A percentile compares a stretch with the other conserved stretches of the same genome.
These are phyloP conservation scores for Epicoccum nigrum DNA, from an alignment of 2,329 filamentous ascomycete genomes.

Conservation along the genomic window DNA sequence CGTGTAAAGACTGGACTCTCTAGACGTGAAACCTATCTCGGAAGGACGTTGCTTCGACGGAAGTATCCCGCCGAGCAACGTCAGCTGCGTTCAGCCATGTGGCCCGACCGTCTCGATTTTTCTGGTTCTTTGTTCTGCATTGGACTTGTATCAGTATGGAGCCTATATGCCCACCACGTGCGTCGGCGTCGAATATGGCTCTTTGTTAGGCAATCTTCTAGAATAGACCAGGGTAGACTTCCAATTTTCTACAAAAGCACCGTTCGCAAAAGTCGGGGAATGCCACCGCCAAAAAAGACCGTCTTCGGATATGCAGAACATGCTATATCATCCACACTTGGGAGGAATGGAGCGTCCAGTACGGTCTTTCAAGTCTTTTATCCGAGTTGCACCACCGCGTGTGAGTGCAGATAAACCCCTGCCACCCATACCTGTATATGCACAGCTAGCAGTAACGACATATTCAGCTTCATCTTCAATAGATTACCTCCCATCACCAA, in stretches of 20 bases:
- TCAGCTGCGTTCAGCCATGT: slow-evolving; percentile 10
- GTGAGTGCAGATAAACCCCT: slow-evolving; percentile 30
- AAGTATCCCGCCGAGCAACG: slow-evolving; percentile 1
- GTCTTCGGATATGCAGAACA: slow-evolving; percentile 30
- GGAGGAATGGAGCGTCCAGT: slow-evolving; percentile 44
- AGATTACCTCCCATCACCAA: background rate
- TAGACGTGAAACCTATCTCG: slow-evolving; percentile 2
- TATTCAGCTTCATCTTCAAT: slow-evolving; percentile 9
- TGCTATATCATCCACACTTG: slow-evolving; percentile 33
- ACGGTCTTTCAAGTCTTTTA: slow-evolving; percentile 41
- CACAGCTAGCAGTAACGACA: slow-evolving; percentile 7
- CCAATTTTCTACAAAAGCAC: slow-evolving; percentile 13
- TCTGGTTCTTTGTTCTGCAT: slow-evolving; percentile 34
- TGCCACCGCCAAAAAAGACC: slow-evolving; percentile 30
- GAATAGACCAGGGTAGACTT: slow-evolving; percentile 23
- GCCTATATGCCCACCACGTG: slow-evolving; percentile 31
- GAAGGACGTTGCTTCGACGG: background rate
- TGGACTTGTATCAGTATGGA: slow-evolving; percentile 17
- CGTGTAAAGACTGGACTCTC: background rate
- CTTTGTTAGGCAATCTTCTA: slow-evolving; percentile 43
- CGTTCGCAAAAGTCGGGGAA: slow-evolving; percentile 32
- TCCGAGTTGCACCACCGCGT: slow-evolving; percentile 29
- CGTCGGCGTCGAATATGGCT: slow-evolving; percentile 12
- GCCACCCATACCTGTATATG: slow-evolving; percentile 23
- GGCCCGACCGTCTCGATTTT: slow-evolving; percentile 2